Base-by-base conservation (phyloP, 139 green algal genomes). In the Micromonas commoda region DNA sequence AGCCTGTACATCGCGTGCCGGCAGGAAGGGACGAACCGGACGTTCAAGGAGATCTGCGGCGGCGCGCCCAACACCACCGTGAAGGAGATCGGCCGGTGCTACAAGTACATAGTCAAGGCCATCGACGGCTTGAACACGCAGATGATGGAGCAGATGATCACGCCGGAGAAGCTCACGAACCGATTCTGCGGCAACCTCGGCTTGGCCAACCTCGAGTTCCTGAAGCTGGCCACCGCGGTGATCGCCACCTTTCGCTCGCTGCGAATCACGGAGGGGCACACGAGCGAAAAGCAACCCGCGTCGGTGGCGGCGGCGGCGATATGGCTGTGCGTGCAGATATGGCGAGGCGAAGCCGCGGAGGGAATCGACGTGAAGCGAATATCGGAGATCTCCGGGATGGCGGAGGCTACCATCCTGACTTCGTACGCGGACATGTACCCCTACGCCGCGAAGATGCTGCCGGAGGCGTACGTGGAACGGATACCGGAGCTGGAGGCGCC, bases 1-100 rank as follows among this genome's bases (percentile, higher is more conserved):
- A 92, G 92, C 64, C 65, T 97, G 21, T 96, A 91, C 79, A 83
- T 93, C 78, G 90, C 90, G 2, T 92, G 86, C 77, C 84, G 92
- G 26, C 87, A 91, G 73, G 85, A 85, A 26, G 84, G 82, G 61
- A 86, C 84, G 45, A 80, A 88, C 0, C 81, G 91, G 20, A 94
- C 91, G 0, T 96, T 97, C 84, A 95, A 93, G 73, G 93, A 97
- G 53, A 69, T 78, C 16, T 78, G 72, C 33, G 72, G 54, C 31
- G 84, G 87, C n/a, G 84, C 91, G 68, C 79, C 85, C 5, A 79
- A 91, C 20, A 86, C 86, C 16, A 78, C 65, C 70, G 91, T 92
- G 74, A 88, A 87, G 78, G 90, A 93, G 63, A 92, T 94, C 20
- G 88, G 83, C 0, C 77, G 82, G 16, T 89, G 83, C 73, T 94